Percentiles rank a stretch among this genome's conserved stretches.
Conservation (phyloP, 352 stramenopile species). For the Plasmopara muralis region DNA sequence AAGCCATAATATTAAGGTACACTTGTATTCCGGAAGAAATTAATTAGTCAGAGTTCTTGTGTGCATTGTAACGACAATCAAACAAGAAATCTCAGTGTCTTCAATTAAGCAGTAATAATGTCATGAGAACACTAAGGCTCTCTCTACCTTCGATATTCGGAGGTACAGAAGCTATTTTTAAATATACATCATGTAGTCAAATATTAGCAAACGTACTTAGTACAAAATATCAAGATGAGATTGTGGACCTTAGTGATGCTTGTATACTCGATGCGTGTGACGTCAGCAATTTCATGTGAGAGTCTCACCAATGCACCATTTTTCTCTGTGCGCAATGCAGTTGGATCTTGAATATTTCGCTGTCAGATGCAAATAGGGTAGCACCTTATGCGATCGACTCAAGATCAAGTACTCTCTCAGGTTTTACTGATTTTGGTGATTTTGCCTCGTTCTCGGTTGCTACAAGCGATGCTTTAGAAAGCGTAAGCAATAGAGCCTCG, state of each 20-base stretch:
- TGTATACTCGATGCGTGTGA: conserved; percentile 20
- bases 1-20: conserved; percentile 62
- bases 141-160: conserved; percentile 11
- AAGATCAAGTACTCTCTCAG: conserved; percentile 16
- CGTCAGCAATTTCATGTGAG: conserved; percentile 16
- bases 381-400: conserved; percentile 11
- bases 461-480: conserved; percentile 19
- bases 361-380: conserved; percentile 14
- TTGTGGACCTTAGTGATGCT: conserved; percentile 24
- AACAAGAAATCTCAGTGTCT: conserved; percentile 33
- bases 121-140: conserved; percentile 28
- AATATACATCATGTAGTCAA: conserved; percentile 27
- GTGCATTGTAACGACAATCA: conserved; percentile 17
- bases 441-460: conserved; percentile 13
- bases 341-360: conserved; percentile 10
- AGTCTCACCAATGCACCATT: conserved; percentile 14
- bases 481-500: conserved; percentile 19
- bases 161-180: conserved; percentile 13
- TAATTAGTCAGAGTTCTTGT: conserved; percentile 23
- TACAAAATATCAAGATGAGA: neutral
- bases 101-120: conserved; percentile 46
- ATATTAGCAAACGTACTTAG: neutral
- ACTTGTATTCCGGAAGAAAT: conserved; percentile 48
- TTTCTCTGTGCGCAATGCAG: conserved; percentile 14
- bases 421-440: conserved; percentile 2